A percentile compares a stretch with the other conserved stretches of the same genome.
phyloP scores from a whole-genome alignment of 768 basidiomycete species.

The Suillus plorans region DNA sequence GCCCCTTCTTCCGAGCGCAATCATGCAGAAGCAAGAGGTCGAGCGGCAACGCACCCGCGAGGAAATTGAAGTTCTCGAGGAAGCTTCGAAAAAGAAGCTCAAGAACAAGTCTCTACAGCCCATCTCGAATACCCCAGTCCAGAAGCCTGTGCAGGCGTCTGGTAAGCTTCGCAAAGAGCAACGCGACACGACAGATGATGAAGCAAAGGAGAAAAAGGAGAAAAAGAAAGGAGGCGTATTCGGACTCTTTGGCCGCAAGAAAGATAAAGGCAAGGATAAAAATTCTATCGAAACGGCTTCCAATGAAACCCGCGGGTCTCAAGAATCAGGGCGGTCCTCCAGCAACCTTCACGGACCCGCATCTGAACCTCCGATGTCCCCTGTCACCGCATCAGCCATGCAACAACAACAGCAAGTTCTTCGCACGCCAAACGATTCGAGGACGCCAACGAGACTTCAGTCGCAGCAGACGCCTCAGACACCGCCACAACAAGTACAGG shows the following conservation, averaged over 20 bases:
- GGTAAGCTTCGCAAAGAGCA: constrained; percentile 47
- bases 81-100: constrained; percentile 49
- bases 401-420: constrained; percentile 56
- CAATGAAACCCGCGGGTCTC: constrained; percentile 51
- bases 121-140: constrained; percentile 21
- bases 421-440: constrained; percentile 19
- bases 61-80: constrained; percentile 46
- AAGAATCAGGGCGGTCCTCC: constrained; percentile 62
- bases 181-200: constrained; percentile 40
- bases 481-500: constrained; percentile 27
- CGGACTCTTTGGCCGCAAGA: constrained; percentile 73
- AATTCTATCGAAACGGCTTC: constrained; percentile 52
- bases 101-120: constrained; percentile 39
- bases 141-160: constrained; percentile 13
- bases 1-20: constrained; percentile 36
- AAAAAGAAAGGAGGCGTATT: constrained; percentile 75
- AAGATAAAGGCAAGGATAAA: constrained; percentile 72
- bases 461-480: constrained; percentile 28
- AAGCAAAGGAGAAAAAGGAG: constrained; percentile 52
- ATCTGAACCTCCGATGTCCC: constrained; percentile 41
- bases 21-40: constrained; percentile 49
- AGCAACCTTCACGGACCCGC: constrained; percentile 35
- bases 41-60: constrained; percentile 54
- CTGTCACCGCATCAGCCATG: constrained; percentile 51
- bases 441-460: constrained; percentile 21